These are phyloP conservation scores for Phialocephala subalpina DNA, from an alignment of 2,329 filamentous ascomycete genomes.

Conservation along the genomic window DNA sequence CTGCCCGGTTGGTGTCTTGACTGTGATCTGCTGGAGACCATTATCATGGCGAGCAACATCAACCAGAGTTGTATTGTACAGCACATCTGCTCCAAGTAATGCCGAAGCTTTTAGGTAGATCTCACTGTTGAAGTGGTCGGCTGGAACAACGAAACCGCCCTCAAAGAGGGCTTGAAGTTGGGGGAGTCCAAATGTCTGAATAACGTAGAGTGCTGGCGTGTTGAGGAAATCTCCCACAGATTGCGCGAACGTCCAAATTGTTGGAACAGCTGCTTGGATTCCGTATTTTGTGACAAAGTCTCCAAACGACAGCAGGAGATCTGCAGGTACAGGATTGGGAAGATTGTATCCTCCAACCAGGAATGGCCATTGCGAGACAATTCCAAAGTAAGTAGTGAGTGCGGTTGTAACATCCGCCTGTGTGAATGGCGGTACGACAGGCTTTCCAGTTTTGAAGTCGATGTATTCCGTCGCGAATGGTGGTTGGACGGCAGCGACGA, in stretches of 20 bases:
- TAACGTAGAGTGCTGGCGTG: conserved; percentile 51
- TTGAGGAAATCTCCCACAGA: conserved; percentile 53
- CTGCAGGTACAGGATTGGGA: conserved; percentile 23
- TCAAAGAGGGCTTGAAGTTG: neutral
- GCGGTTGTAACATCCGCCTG: neutral
- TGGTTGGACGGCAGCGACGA: neutral
- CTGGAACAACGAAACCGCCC: conserved; percentile 13
- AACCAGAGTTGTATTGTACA: conserved; percentile 10
- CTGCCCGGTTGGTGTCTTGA: conserved; percentile 42
- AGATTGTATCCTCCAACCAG: conserved; percentile 49
- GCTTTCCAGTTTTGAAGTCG: conserved; percentile 15
- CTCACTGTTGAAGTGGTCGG: conserved; percentile 11
- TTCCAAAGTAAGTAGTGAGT: neutral
- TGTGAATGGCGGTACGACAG: neutral
- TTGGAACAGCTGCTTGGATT: conserved; percentile 50
- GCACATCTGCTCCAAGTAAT: conserved; percentile 14
- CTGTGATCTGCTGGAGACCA: conserved; percentile 39
- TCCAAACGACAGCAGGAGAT: conserved; percentile 25
- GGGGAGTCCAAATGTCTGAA: conserved; percentile 44
- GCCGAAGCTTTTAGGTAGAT: conserved; percentile 14
- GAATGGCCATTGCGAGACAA: conserved; percentile 9
- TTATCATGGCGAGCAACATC: conserved; percentile 6
- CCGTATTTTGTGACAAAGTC: conserved; percentile 35
- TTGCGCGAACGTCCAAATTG: conserved; percentile 50
- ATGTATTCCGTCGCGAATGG: conserved; percentile 11